Evolutionary conservation across 108 stramenopile genomes (phyloP).

Genomic region (Skeletonema marinoi): DNA sequence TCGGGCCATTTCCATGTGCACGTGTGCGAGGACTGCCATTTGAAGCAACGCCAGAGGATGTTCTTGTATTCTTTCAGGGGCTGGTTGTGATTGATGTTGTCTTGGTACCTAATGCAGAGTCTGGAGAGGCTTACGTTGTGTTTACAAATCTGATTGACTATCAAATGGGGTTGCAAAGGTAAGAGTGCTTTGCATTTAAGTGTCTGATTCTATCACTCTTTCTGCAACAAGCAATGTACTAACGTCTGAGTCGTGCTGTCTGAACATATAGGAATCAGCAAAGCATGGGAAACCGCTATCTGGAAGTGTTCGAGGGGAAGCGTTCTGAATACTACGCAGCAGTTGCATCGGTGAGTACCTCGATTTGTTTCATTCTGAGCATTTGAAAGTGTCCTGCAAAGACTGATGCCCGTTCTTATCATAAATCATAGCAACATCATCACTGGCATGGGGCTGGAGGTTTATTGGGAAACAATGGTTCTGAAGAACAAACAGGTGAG

Average conservation of each 20-base stretch:
- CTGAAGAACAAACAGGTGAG: conserved; percentile 25
- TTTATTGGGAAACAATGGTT: conserved; percentile 17
- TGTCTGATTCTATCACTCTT: neutral
- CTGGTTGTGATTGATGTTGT: conserved; percentile 93
- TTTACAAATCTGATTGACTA: conserved; percentile 95
- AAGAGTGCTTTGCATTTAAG: conserved; percentile 24
- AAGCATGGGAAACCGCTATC: conserved; percentile 78
- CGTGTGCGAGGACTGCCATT: conserved; percentile 89
- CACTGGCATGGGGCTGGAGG: conserved; percentile 60
- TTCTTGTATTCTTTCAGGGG: conserved; percentile 92
- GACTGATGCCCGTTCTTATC: neutral
- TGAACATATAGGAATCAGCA: conserved; percentile 68
- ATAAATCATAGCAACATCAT: conserved; percentile 57
- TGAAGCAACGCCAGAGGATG: conserved; percentile 92
- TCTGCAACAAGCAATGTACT: neutral
- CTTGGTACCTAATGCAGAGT: conserved; percentile 51
- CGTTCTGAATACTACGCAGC: conserved; percentile 91
- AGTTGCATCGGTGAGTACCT: conserved; percentile 74
- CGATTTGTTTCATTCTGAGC: neutral
- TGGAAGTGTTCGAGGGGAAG: conserved; percentile 91
- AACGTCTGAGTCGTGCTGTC: neutral
- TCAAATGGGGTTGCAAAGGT: conserved; percentile 92
- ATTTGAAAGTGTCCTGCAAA: neutral
- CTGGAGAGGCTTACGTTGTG: conserved; percentile 90
- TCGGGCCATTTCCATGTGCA: conserved; percentile 94